A percentile compares a stretch with the other conserved stretches of the same genome.
Evolutionary conservation across 495 filamentous ascomycete species (phyloP).

Genomic region (Parachaetomium inaequale): DNA sequence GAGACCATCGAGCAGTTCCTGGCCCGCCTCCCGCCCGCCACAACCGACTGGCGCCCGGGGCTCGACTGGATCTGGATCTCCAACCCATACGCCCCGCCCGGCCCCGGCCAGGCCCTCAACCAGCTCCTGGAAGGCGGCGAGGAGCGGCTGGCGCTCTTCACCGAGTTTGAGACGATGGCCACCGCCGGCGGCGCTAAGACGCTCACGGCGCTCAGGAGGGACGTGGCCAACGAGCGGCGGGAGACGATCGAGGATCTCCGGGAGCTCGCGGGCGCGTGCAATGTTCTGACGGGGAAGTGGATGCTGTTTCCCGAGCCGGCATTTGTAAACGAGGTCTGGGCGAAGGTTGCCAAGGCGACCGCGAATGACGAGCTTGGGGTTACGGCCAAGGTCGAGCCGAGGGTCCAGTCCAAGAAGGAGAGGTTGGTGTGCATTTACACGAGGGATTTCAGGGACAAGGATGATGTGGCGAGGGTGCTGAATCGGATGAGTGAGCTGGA

Average conservation of each 20-base stretch:
- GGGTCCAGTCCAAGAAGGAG: slow-evolving; percentile 34
- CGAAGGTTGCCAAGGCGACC: slow-evolving; percentile 57
- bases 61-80: slow-evolving; percentile 66
- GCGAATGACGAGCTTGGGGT: slow-evolving; percentile 62
- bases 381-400: slow-evolving; percentile 64
- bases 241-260: slow-evolving; percentile 53
- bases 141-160: slow-evolving; percentile 36
- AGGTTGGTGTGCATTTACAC: slow-evolving; percentile 76
- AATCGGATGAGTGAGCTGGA: slow-evolving; percentile 55
- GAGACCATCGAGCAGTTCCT: slow-evolving; percentile 64
- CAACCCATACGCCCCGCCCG: slow-evolving; percentile 46
- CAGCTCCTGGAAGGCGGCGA: slow-evolving; percentile 33
- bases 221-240: slow-evolving; percentile 49
- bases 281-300: slow-evolving; percentile 51
- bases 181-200: neutral
- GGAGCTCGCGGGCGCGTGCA: slow-evolving; percentile 44
- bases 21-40: slow-evolving; percentile 60
- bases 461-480: slow-evolving; percentile 66
- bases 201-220: neutral
- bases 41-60: slow-evolving; percentile 36
- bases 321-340: slow-evolving; percentile 63
- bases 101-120: slow-evolving; percentile 20
- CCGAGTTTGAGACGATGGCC: slow-evolving; percentile 28
- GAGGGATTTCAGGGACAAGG: slow-evolving; percentile 61
- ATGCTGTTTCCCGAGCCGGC: slow-evolving; percentile 66